Conservation (phyloP, 2,329 filamentous ascomycete genomes). For the Trichophyton verrucosum region DNA sequence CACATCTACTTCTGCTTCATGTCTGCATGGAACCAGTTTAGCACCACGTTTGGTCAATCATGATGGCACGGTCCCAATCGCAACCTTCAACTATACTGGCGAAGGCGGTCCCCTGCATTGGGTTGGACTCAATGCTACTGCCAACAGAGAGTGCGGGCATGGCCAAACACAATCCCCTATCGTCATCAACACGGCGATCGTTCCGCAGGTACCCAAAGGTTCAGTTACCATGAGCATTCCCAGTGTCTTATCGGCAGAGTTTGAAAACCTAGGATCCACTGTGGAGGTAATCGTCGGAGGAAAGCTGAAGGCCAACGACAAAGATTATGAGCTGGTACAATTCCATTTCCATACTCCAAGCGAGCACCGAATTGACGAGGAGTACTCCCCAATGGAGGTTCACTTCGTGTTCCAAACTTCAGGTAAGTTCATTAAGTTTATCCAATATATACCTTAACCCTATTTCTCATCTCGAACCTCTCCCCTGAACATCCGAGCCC, state of each 20-base stretch:
- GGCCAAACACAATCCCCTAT: not conserved
- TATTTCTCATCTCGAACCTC: not conserved
- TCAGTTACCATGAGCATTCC: not conserved
- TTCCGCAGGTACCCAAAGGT: not conserved
- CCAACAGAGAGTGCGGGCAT: not conserved
- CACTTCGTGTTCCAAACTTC: conserved; percentile 47
- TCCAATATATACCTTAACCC: not conserved
- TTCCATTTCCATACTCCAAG: conserved; percentile 52
- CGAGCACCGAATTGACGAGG: conserved; percentile 44
- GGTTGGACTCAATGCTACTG: not conserved
- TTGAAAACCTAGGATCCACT: conserved; percentile 38
- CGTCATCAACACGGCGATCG: not conserved
- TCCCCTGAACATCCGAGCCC: not conserved
- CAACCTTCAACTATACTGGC: conserved; percentile 1
- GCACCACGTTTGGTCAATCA: not conserved
- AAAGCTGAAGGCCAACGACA: conserved; percentile 30
- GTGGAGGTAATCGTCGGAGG: conserved; percentile 42
- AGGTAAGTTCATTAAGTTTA: conserved; percentile 9
- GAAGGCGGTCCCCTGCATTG: not conserved
- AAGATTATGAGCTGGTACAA: conserved; percentile 37
- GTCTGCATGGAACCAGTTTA: not conserved
- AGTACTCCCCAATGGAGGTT: conserved; percentile 41
- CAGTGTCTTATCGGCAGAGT: conserved; percentile 13
- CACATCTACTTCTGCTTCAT: not conserved
- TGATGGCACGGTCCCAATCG: not conserved